phyloP scores from a whole-genome alignment of 2,329 filamentous ascomycete species.

The Aspergillus arachidicola region DNA sequence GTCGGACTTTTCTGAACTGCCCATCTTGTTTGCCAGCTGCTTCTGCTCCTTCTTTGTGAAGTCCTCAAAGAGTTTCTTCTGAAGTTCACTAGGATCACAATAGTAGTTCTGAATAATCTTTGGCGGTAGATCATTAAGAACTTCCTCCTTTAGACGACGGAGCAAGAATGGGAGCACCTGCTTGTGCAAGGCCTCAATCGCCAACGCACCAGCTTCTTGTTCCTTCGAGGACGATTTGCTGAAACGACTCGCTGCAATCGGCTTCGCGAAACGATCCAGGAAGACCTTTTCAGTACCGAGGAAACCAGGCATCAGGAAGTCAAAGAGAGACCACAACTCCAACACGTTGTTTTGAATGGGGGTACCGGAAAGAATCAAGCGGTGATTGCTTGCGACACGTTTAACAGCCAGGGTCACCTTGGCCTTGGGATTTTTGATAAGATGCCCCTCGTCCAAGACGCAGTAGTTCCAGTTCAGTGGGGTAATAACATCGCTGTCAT shows the following conservation, averaged over 20 bases:
- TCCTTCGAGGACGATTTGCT: constrained; percentile 98
- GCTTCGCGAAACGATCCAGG: constrained; percentile 90
- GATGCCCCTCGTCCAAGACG: constrained; percentile 92
- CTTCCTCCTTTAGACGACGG: constrained; percentile 94
- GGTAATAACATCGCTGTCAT: constrained; percentile 83
- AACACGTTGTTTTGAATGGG: constrained; percentile 98
- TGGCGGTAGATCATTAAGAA: constrained; percentile 90
- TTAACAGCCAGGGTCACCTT: constrained; percentile 96
- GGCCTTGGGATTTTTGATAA: constrained; percentile 98
- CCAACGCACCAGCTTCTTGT: constrained; percentile 92
- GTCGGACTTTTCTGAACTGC: constrained; percentile 82
- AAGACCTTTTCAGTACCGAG: constrained; percentile 96
- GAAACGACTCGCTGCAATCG: constrained; percentile 90
- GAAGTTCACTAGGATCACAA: constrained; percentile 92
- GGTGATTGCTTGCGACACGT: constrained; percentile 84
- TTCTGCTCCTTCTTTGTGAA: constrained; percentile 93
- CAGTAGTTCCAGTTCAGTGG: constrained; percentile 95
- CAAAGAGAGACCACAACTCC: constrained; percentile 96
- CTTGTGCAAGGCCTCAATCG: constrained; percentile 97
- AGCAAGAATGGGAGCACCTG: constrained; percentile 96
- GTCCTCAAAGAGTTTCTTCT: constrained; percentile 93
- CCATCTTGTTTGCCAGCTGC: constrained; percentile 80
- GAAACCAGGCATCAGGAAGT: constrained; percentile 99
- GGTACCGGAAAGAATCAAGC: constrained; percentile 92
- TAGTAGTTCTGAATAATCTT: constrained; percentile 99